Conservation (phyloP, 768 basidiomycete genomes). For the Asterophora parasitica region DNA sequence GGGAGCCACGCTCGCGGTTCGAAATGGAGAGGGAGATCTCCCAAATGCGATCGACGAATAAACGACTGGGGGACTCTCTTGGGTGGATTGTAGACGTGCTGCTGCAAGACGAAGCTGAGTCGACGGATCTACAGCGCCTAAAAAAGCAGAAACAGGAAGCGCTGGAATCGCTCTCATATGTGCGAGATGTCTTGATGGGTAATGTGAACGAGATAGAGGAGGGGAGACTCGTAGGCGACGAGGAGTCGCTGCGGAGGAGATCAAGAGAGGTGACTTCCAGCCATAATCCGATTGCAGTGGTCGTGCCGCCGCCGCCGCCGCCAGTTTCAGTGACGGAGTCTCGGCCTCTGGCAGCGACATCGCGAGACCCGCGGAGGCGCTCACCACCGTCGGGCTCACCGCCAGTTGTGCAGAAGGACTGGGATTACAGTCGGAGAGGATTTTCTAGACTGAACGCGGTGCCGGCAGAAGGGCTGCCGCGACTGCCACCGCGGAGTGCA, state of each 20-base stretch:
- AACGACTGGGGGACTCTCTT: constrained; percentile 62
- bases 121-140: constrained; percentile 34
- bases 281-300: constrained; percentile 4
- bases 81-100: constrained; percentile 73
- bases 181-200: constrained; percentile 67
- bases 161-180: constrained; percentile 70
- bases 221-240: constrained; percentile 57
- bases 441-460: constrained; percentile 33
- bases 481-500: constrained; percentile 35
- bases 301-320: constrained; percentile 28
- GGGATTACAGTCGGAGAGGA: constrained; percentile 52
- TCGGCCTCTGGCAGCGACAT: constrained; percentile 23
- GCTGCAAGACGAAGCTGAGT: constrained; percentile 47
- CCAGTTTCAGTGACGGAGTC: constrained; percentile 37
- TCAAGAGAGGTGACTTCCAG: constrained; percentile 3
- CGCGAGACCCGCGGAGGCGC: constrained; percentile 12
- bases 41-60: constrained; percentile 52
- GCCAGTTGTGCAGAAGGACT: too few species aligned
- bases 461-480: constrained; percentile 42
- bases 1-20: constrained; percentile 66
- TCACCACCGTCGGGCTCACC: constrained; percentile 6
- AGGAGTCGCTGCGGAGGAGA: constrained; percentile 24
- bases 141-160: constrained; percentile 54
- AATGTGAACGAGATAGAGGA: constrained; percentile 55
- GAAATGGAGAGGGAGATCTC: constrained; percentile 65